These are phyloP conservation scores for Gastrolobium villosum DNA, from an alignment of 306 rosid genomes.

Conservation along the genomic window DNA sequence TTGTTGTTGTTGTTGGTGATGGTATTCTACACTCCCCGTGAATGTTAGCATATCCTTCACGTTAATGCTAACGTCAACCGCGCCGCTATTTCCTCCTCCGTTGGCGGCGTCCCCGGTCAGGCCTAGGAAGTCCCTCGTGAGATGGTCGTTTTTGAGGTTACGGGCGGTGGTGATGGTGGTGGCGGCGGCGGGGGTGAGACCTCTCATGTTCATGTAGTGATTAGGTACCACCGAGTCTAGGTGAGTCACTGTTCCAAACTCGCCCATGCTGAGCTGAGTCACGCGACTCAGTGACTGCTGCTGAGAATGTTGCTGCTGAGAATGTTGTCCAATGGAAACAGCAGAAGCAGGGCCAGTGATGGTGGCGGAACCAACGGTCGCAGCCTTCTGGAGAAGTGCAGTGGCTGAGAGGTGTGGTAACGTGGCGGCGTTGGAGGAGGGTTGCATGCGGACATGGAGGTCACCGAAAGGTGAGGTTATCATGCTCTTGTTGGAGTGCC, in stretches of 20 bases:
- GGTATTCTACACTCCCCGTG: conserved; percentile 63
- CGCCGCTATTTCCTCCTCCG: conserved; percentile 34
- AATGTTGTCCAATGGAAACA: too few species aligned
- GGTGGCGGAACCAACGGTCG: conserved; percentile 67
- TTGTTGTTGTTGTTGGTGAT: background rate
- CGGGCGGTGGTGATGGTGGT: conserved; percentile 31
- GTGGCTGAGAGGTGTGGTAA: conserved; percentile 90
- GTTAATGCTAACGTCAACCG: conserved; percentile 56
- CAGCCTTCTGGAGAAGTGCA: conserved; percentile 91
- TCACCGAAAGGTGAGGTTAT: conserved; percentile 56
- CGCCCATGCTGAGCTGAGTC: conserved; percentile 53
- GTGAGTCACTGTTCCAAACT: conserved; percentile 57
- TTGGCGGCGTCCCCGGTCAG: conserved; percentile 56
- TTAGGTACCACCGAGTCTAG: conserved; percentile 51
- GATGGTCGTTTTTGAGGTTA: conserved; percentile 54
- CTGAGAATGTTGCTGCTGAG: too few species aligned
- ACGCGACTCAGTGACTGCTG: conserved; percentile 43
- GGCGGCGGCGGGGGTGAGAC: conserved; percentile 35
- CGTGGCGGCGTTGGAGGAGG: conserved; percentile 52
- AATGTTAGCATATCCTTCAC: conserved; percentile 71
- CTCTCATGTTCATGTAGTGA: conserved; percentile 49
- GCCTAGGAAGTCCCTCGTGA: conserved; percentile 94
- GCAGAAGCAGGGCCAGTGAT: conserved; percentile 33
- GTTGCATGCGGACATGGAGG: conserved; percentile 56
- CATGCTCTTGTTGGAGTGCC: conserved; percentile 43